Conservation (phyloP, 2,329 filamentous ascomycete species). For the Paecilomyces sp. region DNA sequence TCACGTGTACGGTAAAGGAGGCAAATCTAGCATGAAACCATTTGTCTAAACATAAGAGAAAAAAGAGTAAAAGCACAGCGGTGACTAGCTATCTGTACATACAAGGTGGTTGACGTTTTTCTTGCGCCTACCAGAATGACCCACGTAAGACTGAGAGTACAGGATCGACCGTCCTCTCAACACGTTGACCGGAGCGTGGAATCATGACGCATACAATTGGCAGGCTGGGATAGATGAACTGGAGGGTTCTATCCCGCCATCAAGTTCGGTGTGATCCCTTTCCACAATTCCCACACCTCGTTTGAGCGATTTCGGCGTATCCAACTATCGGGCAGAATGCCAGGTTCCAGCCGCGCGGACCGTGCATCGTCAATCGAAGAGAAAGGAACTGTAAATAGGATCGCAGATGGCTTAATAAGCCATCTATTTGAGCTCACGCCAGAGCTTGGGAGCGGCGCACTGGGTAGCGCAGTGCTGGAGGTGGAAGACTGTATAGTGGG, state of each 20-base stretch:
- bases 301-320: neutral
- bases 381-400: constrained; percentile 9
- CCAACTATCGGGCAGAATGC: neutral
- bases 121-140: neutral
- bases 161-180: neutral
- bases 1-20: neutral
- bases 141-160: neutral
- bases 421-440: constrained; percentile 79
- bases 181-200: neutral
- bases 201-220: neutral
- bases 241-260: neutral
- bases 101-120: constrained; percentile 12
- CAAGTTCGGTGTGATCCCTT: neutral
- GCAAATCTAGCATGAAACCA: constrained; percentile 1
- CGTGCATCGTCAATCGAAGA: constrained; percentile 11
- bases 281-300: neutral
- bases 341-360: neutral
- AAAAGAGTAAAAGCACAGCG: constrained; percentile 25
- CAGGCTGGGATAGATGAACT: neutral
- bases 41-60: constrained; percentile 13
- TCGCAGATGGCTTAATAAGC: constrained; percentile 8
- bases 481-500: constrained; percentile 74
- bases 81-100: constrained; percentile 38
- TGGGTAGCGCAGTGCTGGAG: constrained; percentile 88
- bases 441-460: constrained; percentile 95